Conservation (phyloP, 768 basidiomycete genomes). For the Naganishia randhawae region DNA sequence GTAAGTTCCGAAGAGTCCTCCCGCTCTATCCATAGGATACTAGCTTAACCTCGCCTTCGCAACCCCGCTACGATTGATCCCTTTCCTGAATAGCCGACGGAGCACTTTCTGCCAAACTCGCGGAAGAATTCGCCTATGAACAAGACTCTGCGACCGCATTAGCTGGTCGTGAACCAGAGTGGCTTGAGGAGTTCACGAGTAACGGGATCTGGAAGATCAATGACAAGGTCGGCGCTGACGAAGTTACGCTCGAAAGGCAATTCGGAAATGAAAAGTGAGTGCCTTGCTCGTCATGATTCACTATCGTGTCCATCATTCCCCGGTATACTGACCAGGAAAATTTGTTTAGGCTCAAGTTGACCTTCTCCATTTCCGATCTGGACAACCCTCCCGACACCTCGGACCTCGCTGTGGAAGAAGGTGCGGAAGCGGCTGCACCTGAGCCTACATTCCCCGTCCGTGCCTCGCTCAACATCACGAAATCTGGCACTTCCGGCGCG, state of each 20-base stretch:
- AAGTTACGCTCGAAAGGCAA: slow-evolving; percentile 72
- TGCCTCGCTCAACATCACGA: slow-evolving; percentile 75
- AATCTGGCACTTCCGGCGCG: slow-evolving; percentile 60
- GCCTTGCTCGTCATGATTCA: background rate
- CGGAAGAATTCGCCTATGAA: slow-evolving; percentile 83
- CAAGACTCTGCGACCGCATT: slow-evolving; percentile 57
- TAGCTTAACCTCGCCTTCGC: background rate
- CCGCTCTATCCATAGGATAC: background rate
- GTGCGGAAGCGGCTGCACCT: slow-evolving; percentile 41
- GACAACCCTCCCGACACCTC: slow-evolving; percentile 55
- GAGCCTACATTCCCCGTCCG: slow-evolving; percentile 66
- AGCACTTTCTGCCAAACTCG: slow-evolving; percentile 67
- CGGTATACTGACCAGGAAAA: slow-evolving; percentile 7
- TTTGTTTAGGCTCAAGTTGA: slow-evolving; percentile 66
- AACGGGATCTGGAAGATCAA: slow-evolving; percentile 78
- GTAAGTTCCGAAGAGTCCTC: slow-evolving; percentile 28
- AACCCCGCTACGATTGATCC: background rate
- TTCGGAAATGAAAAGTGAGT: slow-evolving; percentile 87
- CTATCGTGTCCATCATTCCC: background rate
- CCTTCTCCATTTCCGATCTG: slow-evolving; percentile 90
- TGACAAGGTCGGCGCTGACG: slow-evolving; percentile 69
- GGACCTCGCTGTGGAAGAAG: slow-evolving; percentile 43
- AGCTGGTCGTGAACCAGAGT: slow-evolving; percentile 61
- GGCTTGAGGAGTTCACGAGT: slow-evolving; percentile 68
- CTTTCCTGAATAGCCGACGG: slow-evolving; percentile 62